Base-by-base conservation (phyloP, 768 basidiomycete species). In the Inosperma sp. region DNA sequence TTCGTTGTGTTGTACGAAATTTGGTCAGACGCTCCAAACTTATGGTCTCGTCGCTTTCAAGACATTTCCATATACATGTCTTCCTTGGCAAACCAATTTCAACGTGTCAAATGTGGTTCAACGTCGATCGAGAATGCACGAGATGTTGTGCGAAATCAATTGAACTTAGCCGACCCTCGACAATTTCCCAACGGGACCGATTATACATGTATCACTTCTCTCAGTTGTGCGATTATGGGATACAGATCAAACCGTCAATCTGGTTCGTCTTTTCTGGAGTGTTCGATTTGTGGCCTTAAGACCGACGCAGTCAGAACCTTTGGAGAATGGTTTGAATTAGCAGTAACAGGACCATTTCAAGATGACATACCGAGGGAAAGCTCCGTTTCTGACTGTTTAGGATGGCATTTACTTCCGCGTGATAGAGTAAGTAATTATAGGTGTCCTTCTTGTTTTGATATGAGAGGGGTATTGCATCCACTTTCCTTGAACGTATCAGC, bases 1-100 rank as follows among this genome's bases (percentile, higher is more conserved):
- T 51, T 54, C 19, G 31, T 41, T 5, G 29, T 56, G 4, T 6
- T 56, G 0, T 49, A 43, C 41, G 37, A 51, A 19, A 25, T 56
- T 27, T 58, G 55, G 52, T 3, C 23, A 4, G n/a, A 21, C 3
- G 17, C 31, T 17, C 50, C 50, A 16, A 13, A 5, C 2, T 1
- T 16, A 10, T 51, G 50, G 50, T 27, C 43, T 2, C 13, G 6
- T 8, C 13, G 13, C 2, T 45, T 51, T 10, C 9, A 33, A 13
- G 23, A 45, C 16, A 1, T 36, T 2, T 2, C 25, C 4, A 9
- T 13, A 12, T 27, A 33, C 7, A 5, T 35, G 8, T 13, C 14
- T 2, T 8, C 4, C 2, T 14, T 51, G 2, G 16, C 23, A 0
- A 22, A 51, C 5, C 30, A 25, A 2, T 51, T 44, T 29, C 17